Percentiles rank a stretch among this genome's conserved stretches.
These are phyloP conservation scores for Marasmius sp. DNA, from an alignment of 1,284 basidiomycete species.

Conservation along the genomic window DNA sequence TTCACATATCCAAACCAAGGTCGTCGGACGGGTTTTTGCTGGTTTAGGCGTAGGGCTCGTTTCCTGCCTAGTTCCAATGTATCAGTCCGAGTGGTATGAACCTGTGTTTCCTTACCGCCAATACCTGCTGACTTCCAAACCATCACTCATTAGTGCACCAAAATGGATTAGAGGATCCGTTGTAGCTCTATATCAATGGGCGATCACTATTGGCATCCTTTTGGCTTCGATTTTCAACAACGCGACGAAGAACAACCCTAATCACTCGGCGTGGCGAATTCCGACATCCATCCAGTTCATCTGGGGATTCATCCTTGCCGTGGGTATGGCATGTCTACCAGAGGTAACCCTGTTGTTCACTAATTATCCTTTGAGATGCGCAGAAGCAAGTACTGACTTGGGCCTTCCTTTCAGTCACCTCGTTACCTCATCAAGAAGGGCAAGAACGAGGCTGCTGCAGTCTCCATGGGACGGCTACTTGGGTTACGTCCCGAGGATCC, in stretches of 20 bases:
- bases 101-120: neutral
- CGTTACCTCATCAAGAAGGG: constrained; percentile 82
- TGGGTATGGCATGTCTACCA: constrained; percentile 68
- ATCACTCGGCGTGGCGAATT: constrained; percentile 74
- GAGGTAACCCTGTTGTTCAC: constrained; percentile 43
- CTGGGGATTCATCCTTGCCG: constrained; percentile 60
- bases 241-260: constrained; percentile 61
- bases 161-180: constrained; percentile 83
- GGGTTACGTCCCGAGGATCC: constrained; percentile 51
- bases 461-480: constrained; percentile 64
- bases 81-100: constrained; percentile 57
- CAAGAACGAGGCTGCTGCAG: constrained; percentile 59
- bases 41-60: constrained; percentile 82
- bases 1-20: constrained; percentile 16
- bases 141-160: constrained; percentile 42
- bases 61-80: constrained; percentile 33
- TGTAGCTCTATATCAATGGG: constrained; percentile 81
- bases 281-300: constrained; percentile 78
- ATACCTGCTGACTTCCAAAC: neutral
- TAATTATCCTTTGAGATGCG: constrained; percentile 18
- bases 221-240: constrained; percentile 79
- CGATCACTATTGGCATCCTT: constrained; percentile 82
- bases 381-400: constrained; percentile 11
- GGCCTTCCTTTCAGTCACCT: constrained; percentile 55
- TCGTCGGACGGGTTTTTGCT: constrained; percentile 80